Conservation (phyloP, 257 asterid genomes). For the Jaltomata sinuosa region DNA sequence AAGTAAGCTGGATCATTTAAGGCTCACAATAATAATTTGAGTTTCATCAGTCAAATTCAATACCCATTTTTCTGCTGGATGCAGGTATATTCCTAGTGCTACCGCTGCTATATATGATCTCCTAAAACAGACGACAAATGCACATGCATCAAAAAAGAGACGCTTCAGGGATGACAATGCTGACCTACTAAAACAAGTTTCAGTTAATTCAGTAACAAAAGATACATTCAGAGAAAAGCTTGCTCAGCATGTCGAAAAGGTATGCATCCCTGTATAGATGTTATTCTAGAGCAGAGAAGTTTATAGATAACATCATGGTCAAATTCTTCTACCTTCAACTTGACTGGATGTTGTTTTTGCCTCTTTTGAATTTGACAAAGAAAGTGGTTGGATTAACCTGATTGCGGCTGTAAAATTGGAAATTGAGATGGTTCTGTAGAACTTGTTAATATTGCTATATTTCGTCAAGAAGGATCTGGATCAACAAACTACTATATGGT, state of each 20-base stretch:
- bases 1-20: conserved; percentile 33
- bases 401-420: neutral
- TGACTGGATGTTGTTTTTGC: neutral
- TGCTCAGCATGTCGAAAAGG: conserved; percentile 79
- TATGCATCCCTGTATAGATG: conserved; percentile 11
- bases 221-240: conserved; percentile 66
- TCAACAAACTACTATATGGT: neutral
- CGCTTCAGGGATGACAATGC: conserved; percentile 43
- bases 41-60: neutral
- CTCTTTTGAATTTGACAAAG: neutral
- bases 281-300: neutral
- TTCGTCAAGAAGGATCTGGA: neutral
- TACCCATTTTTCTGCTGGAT: conserved; percentile 8
- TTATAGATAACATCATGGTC: neutral
- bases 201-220: conserved; percentile 37
- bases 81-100: conserved; percentile 79
- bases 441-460: neutral
- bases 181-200: conserved; percentile 64
- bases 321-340: neutral
- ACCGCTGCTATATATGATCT: conserved; percentile 61
- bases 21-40: conserved; percentile 9
- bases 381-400: neutral
- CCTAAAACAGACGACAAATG: conserved; percentile 48
- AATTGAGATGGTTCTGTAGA: neutral
- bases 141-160: conserved; percentile 51